These are phyloP conservation scores for Erythrophleum fordii DNA, from an alignment of 306 rosid species.

Conservation along the genomic window DNA sequence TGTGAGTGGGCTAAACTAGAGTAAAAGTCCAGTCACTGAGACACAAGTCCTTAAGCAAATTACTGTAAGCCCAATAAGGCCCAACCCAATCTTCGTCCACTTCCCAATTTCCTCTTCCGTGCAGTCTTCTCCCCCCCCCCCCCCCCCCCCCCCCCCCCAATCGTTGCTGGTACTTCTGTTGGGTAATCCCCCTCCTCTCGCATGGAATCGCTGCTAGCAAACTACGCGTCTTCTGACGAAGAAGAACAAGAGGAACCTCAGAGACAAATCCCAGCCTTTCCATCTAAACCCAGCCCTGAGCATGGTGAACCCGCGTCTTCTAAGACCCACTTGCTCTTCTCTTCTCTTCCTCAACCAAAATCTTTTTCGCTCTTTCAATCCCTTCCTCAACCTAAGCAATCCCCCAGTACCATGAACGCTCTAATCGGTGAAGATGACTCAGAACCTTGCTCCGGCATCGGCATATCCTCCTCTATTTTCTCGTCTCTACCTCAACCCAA, in stretches of 20 bases:
- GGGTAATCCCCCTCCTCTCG: neutral
- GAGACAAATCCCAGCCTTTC: constrained; percentile 14
- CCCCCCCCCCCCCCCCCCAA: too few species aligned
- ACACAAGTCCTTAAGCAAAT: neutral
- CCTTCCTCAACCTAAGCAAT: constrained; percentile 62
- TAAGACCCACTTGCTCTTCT: constrained; percentile 41
- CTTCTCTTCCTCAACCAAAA: constrained; percentile 63
- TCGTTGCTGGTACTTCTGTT: neutral
- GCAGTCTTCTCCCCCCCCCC: too few species aligned
- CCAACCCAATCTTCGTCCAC: neutral
- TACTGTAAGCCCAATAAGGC: neutral
- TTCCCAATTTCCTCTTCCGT: neutral
- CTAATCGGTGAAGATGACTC: neutral
- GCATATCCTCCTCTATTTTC: constrained; percentile 21
- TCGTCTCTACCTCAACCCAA: constrained; percentile 53
- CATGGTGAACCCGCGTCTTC: constrained; percentile 16
- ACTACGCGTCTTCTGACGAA: constrained; percentile 85
- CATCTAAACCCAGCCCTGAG: constrained; percentile 30
- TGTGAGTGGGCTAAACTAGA: neutral
- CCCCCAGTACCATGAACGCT: constrained; percentile 16
- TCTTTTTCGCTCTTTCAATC: constrained; percentile 61
- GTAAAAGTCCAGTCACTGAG: neutral
- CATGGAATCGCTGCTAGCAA: constrained; percentile 88
- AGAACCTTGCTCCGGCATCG: neutral
- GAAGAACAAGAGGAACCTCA: constrained; percentile 47